Evolutionary conservation across 805 yeast genomes (phyloP), one percentile per base, ranked within the genome.

Genomic region (Zygosaccharomyces gambellarensis): DNA sequence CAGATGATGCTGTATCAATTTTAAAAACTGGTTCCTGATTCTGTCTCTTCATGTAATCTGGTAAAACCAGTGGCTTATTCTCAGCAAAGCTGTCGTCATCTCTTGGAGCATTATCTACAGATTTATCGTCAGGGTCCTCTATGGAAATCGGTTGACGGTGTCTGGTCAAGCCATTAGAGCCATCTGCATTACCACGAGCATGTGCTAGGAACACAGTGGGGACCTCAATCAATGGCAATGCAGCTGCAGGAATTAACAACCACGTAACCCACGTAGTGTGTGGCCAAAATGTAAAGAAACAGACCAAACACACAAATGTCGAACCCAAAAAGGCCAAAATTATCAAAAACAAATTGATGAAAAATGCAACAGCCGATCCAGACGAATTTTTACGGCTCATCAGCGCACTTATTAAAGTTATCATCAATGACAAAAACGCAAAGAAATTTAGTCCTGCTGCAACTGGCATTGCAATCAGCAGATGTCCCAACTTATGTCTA

Each of bases 181-280:
- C 21, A 34, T 17, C 23, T 4, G 38, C 8, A 14, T 34, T 34
- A 7, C 38, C 38, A 34, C 38, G 38, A 17, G 38, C 38, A 48
- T 64, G 62, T 21, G 77, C 73, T 25, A 79, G 54, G 44, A 78
- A 72, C 28, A 78, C 68, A 38, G 80, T 63, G 5, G 85, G 78
- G 2, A 83, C 51, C 1, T 81, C 67, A 2, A 81, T 47, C 50
- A 86, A 68, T 48, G 75, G 74, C 47, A 82, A 66, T 0, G 74
- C 83, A 10, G 87, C 84, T 3, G 87, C 77, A 1, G 85, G 89
- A 27, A 85, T 75, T 59, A 83, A 71, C 30, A 83, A 62, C 90
- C 92, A 86, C 7, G 83, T 74, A n/a, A 82, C 74, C 90, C 90
- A 86, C 5, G 74, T 67, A 14, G 83, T 73, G 52, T 82, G 71